Evolutionary conservation across 306 rosid genomes (phyloP).

Genomic region (Crataegus laevigata): DNA sequence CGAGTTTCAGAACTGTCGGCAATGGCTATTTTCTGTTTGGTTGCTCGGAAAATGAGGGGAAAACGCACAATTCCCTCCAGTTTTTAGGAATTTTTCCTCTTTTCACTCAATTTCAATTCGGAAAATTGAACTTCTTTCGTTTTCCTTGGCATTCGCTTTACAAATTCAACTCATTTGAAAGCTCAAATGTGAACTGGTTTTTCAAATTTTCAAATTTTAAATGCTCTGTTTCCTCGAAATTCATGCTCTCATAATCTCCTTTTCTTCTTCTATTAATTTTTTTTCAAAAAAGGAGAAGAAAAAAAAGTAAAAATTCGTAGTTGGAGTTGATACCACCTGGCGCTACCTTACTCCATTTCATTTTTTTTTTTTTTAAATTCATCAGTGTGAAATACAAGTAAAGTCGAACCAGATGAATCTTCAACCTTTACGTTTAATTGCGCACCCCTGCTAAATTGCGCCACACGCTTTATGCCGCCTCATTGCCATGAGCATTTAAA

Average conservation of each 20-base stretch:
- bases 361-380: not conserved
- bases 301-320: not conserved
- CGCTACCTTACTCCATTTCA: conserved; percentile 14
- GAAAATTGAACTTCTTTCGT: no score
- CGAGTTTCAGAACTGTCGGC: not conserved
- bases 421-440: conserved; percentile 5
- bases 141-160: no score
- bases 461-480: conserved; percentile 23
- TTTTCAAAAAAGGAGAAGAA: not conserved
- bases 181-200: no score
- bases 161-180: no score
- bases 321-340: conserved; percentile 31
- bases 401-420: not conserved
- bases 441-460: conserved; percentile 26
- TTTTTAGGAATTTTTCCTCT: no score
- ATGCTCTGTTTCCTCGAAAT: no score
- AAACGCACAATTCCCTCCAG: no score
- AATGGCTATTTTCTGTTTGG: not conserved
- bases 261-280: not conserved
- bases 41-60: no score
- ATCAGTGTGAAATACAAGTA: not conserved
- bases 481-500: not conserved
- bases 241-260: not conserved
- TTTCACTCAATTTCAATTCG: no score
- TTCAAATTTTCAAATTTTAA: not conserved